These are phyloP conservation scores for Licmophora abbreviata DNA, from an alignment of 108 stramenopile genomes.

Conservation along the genomic window DNA sequence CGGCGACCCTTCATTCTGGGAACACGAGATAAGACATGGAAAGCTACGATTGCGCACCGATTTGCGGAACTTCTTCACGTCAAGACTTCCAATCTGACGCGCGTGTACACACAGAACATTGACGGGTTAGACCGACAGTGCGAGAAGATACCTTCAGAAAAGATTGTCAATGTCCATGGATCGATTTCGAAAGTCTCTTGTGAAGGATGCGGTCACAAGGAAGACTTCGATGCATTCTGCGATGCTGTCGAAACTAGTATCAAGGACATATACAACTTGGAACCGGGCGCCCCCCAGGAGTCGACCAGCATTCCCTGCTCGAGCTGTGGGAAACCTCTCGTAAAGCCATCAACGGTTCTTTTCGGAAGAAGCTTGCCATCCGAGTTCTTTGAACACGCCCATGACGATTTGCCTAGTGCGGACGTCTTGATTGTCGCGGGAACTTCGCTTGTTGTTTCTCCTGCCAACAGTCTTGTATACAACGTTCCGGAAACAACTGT, in stretches of 20 bases:
- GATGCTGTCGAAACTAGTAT: conserved; percentile 34
- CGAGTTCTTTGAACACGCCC: conserved; percentile 39
- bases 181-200: conserved; percentile 46
- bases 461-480: conserved; percentile 54
- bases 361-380: conserved; percentile 56
- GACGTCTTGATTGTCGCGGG: conserved; percentile 71
- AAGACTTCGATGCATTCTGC: conserved; percentile 36
- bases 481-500: conserved; percentile 24
- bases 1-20: conserved; percentile 75
- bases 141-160: conserved; percentile 30
- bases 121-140: conserved; percentile 69
- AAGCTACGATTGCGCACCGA: conserved; percentile 57
- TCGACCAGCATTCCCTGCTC: conserved; percentile 43
- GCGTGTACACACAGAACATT: conserved; percentile 81
- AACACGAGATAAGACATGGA: conserved; percentile 41
- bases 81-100: conserved; percentile 50
- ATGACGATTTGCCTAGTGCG: conserved; percentile 38
- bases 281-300: conserved; percentile 22
- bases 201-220: conserved; percentile 48
- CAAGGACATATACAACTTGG: conserved; percentile 57
- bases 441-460: conserved; percentile 62
- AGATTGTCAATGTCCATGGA: conserved; percentile 64
- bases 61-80: conserved; percentile 45
- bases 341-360: conserved; percentile 74
- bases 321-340: conserved; percentile 36